Evolutionary conservation across 495 filamentous ascomycete species (phyloP), one percentile per base, ranked within the genome.

Genomic region (Jackrogersella minutella): DNA sequence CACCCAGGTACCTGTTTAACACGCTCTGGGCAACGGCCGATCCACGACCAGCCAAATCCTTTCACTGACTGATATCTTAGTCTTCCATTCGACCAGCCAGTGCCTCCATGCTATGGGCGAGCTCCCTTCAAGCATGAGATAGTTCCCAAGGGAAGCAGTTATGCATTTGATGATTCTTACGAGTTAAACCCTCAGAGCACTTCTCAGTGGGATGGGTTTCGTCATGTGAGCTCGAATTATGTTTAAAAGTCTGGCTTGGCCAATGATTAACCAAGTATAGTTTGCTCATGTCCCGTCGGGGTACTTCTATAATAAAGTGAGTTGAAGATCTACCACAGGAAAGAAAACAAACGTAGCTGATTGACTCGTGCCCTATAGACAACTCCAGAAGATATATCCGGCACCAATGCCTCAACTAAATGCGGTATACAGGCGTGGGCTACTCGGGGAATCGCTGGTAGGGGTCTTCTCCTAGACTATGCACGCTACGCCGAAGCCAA

Each of bases 161-260:
- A 74, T 76, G 77, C 82, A 2, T 86, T 87, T 57, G 87, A 91
- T 64, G 89, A 92, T 63, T 75, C 85, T 46, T 90, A 89, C 65
- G 78, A 82, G 11, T 77, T 90, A 64, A 90, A 90, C 67, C 87
- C 88, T 2, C 87, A 91, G 72, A 84, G 85, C 57, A 83, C 84
- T 2, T 88, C 87, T 0, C 89, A 92, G 73, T 91, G 89, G 89
- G 89, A 92, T 66, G 88, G 89, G 1, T 82, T 91, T 26, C 79
- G 87, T 47, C 87, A 90, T 68, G 82, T 85, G 26, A 54, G 53
- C 30, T 36, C 19, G 13, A 28, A 22, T 10, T 3, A 3, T 10
- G 30, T n/a, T 30, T 36, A 13, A 6, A 21, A 7, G 13, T 2
- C 0, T 30, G 10, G 8, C 36, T 40, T 11, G 17, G 5, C 19